These are phyloP conservation scores for Cordyceps fumosorosea DNA, from an alignment of 2,329 filamentous ascomycete genomes.

Conservation along the genomic window DNA sequence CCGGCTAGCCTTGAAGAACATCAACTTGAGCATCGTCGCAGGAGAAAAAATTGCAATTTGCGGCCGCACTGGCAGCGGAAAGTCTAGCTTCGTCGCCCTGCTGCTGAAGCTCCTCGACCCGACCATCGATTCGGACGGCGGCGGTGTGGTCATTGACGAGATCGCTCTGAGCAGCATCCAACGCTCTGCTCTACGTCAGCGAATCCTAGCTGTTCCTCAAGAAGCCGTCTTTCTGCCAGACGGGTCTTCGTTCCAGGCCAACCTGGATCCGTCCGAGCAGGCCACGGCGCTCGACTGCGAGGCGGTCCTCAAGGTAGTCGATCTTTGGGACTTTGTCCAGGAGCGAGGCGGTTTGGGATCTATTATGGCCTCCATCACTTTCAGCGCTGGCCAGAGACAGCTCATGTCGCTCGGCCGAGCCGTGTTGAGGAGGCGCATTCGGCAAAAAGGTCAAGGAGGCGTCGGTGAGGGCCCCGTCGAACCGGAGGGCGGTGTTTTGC, in stretches of 20 bases:
- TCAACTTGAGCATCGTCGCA: constrained; percentile 23
- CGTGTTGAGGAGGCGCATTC: neutral
- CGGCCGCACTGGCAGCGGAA: constrained; percentile 10
- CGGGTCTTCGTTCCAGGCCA: neutral
- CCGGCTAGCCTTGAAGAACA: constrained; percentile 18
- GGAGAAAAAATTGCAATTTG: constrained; percentile 16
- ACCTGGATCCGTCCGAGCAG: neutral
- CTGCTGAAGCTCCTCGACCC: constrained; percentile 5
- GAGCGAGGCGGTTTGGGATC: neutral
- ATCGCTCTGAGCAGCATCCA: constrained; percentile 5
- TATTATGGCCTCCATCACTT: neutral
- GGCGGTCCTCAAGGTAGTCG: neutral
- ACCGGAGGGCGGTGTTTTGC: constrained; percentile 2
- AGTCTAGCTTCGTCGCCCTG: constrained; percentile 5
- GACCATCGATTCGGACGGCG: neutral
- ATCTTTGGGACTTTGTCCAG: neutral
- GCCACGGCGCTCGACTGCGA: neutral
- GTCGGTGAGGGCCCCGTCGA: neutral
- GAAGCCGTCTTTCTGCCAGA: constrained; percentile 13
- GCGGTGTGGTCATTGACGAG: constrained; percentile 8
- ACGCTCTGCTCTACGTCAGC: constrained; percentile 8
- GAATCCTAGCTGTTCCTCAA: constrained; percentile 15
- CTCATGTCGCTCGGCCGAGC: constrained; percentile 8
- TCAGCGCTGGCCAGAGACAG: constrained; percentile 10
- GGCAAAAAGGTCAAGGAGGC: neutral